Conservation (phyloP, 805 yeast species). For the Candida nanaspora region DNA sequence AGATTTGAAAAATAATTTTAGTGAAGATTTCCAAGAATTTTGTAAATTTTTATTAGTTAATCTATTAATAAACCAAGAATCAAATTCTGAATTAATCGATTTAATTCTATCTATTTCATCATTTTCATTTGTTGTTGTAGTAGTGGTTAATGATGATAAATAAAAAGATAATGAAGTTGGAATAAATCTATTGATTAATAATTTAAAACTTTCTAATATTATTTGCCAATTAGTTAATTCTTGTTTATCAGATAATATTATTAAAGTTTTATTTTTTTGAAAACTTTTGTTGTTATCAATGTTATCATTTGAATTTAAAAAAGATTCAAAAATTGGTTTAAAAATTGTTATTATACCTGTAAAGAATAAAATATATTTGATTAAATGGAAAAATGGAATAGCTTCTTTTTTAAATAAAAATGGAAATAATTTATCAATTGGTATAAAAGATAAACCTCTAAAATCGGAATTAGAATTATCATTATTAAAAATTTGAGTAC, state of each 20-base stretch:
- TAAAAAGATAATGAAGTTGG: no score
- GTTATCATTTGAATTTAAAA: neutral
- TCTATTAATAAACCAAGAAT: conserved; percentile 10
- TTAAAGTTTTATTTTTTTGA: neutral
- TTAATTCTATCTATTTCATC: conserved; percentile 5
- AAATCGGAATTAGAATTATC: conserved; percentile 6
- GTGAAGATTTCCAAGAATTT: conserved; percentile 8
- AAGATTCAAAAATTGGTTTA: conserved; percentile 7
- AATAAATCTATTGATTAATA: neutral
- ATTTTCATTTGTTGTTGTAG: conserved; percentile 1
- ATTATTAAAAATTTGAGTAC: conserved; percentile 19
- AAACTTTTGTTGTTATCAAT: neutral
- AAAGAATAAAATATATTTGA: conserved; percentile 12
- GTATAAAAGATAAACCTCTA: conserved; percentile 20
- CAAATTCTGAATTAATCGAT: conserved; percentile 7
- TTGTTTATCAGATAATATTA: no score
- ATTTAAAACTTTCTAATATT: neutral
- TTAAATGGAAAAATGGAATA: conserved; percentile 4
- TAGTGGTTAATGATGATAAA: no score
- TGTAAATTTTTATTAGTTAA: conserved; percentile 4
- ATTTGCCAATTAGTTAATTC: neutral
- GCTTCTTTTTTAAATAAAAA: conserved; percentile 12
- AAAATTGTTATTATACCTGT: conserved; percentile 14
- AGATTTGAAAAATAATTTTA: conserved; percentile 9
- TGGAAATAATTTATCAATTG: conserved; percentile 16